Percentiles rank a stretch among this genome's conserved stretches.
Evolutionary conservation across 257 asterid species (phyloP).

Genomic region (Przewalskia tangutica): DNA sequence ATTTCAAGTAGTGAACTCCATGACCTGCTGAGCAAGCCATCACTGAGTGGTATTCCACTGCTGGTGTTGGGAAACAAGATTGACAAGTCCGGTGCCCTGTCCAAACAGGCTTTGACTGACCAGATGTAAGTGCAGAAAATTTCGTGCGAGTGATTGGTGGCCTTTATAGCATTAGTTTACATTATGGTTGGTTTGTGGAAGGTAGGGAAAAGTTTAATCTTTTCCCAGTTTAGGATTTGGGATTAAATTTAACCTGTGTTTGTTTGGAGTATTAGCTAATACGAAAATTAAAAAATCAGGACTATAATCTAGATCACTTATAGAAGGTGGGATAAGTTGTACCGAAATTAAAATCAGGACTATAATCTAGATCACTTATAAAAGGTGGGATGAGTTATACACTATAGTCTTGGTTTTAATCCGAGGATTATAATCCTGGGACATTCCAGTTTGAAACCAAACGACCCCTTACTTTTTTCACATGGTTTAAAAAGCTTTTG

Average conservation of each 20-base stretch:
- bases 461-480: background rate
- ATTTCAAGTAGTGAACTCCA: constrained; percentile 80
- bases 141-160: background rate
- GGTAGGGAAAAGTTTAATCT: background rate
- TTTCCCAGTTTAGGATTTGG: background rate
- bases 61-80: constrained; percentile 90
- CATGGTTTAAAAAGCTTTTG: background rate
- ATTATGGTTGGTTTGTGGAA: background rate
- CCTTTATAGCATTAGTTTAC: background rate
- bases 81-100: constrained; percentile 65
- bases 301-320: no score
- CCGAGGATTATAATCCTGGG: no score
- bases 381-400: no score
- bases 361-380: no score
- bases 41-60: constrained; percentile 83
- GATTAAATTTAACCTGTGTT: no score
- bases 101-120: constrained; percentile 80
- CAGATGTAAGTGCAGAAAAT: constrained; percentile 50
- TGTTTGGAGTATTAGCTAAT: no score
- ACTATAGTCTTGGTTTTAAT: no score
- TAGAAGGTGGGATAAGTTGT: no score
- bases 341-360: no score
- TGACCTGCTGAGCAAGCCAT: constrained; percentile 79
- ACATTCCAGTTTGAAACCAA: no score
- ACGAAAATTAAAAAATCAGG: no score